Base-by-base conservation (phyloP, 73 alveolate genomes). In the Stentor roeselii region DNA sequence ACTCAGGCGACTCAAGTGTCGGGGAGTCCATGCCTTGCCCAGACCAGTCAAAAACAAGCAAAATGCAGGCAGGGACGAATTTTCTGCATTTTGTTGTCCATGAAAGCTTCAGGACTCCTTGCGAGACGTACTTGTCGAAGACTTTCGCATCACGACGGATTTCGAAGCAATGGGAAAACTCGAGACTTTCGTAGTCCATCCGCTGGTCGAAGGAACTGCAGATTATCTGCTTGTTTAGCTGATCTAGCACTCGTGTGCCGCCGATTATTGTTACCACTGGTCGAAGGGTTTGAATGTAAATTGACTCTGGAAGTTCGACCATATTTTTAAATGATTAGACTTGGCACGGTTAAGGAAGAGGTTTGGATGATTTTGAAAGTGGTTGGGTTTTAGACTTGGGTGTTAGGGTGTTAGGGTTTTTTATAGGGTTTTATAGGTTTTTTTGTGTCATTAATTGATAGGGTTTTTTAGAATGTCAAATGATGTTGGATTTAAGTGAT, bases 81-180 rank as follows among this genome's bases (percentile, higher is more conserved):
- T 67, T 67, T 21, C 37, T n/a, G 41, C 80, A 67, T 67, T 67
- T 67, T 21, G 80, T 67, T 21, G 80, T 67, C 80, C 80, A 67
- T 1, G n/a, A 21, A 67, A 67, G 80, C 80, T 67, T 67, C 21
- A 67, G 80, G 21, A 67, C 34, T 0, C 80, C 80, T 67, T 67
- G n/a, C 11, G n/a, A 11, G 41, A 21, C 34, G 34, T 67, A 67
- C 37, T 32, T 67, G n/a, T 67, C 80, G 34, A 67, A 67, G 21
- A 40, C 21, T 67, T 67, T 67, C n/a, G n/a, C 37, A 21, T 67
- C 80, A 30, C 80, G n/a, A 11, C 80, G n/a, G 21, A 34, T 67
- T 21, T 67, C 37, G 80, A 67, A 67, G 11, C 34, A 15, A 34
- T 67, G 41, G 37, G n/a, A 27, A 40, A 67, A 67, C 27, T 67